Evolutionary conservation across 2,329 filamentous ascomycete species (phyloP), one percentile per base, ranked within the genome.

Genomic region (Fusarium subtropicale): DNA sequence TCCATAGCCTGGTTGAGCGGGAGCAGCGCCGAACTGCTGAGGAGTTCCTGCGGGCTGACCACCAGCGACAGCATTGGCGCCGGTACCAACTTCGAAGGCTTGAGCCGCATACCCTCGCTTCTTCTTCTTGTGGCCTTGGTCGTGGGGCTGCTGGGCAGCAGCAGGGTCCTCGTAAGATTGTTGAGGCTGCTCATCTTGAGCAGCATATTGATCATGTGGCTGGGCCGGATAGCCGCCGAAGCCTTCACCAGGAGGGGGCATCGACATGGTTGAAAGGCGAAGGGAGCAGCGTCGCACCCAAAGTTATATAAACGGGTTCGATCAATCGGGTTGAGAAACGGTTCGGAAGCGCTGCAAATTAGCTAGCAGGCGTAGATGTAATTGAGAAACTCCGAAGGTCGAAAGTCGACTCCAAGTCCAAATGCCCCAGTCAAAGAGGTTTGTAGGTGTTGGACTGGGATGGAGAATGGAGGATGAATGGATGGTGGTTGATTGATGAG

Each of bases 61-160:
- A 36, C 84, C 87, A 55, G 78, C 79, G 58, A 79, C 82, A 56
- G 91, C 90, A 86, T 98, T 98, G 76, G 92, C 92, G 75, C 95
- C 96, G 52, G 88, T 87, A 52, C 92, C 93, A 75, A 98, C 96
- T 63, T 97, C 95, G 80, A 97, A 99, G 46, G 95, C 95, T 80
- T 97, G 92, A 60, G 93, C 93, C 56, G 96, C 96, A 83, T 98
- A 98, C 60, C 92, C 91, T 84, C 94, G 88, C 87, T 97, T 97
- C 88, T 97, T 97, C 84, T 94, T 94, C 80, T 87, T 90, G 68
- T 83, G 83, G 44, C 45, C 53, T 64, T 84, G 84, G 31, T 80
- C 75, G 44, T 70, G 76, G 22, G 68, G 71, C 39, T 59, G 71
- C 33, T 75, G 71, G 52, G 73, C 71, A 45, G 74, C 74, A 38